phyloP scores from a whole-genome alignment of 352 stramenopile genomes.

The Thraustochytrium striatum region DNA sequence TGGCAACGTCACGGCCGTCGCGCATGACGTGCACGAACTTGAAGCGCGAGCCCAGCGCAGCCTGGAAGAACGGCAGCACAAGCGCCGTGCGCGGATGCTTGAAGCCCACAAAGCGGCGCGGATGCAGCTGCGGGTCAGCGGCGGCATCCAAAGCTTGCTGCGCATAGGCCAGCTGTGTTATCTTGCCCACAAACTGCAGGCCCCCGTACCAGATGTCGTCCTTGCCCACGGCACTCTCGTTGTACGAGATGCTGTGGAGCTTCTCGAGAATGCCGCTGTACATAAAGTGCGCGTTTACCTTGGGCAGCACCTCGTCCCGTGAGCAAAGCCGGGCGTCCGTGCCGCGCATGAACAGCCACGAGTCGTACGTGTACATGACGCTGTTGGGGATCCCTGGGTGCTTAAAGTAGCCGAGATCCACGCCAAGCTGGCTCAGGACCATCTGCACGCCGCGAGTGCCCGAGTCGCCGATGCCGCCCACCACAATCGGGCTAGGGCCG shows the following conservation, averaged over 20 bases:
- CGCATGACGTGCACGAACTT: constrained; percentile 36
- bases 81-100: constrained; percentile 31
- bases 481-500: not conserved
- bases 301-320: not conserved
- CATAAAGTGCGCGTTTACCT: not conserved
- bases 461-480: constrained; percentile 32
- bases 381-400: constrained; percentile 11
- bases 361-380: constrained; percentile 31
- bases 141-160: not conserved
- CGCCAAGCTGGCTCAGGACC: not conserved
- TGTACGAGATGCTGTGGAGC: not conserved
- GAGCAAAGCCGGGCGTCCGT: not conserved
- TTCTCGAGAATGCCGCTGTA: not conserved
- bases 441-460: constrained; percentile 11
- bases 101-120: constrained; percentile 8
- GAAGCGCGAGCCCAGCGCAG: not conserved
- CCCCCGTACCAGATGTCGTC: not conserved
- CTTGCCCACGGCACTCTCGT: not conserved
- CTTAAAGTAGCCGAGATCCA: constrained; percentile 13
- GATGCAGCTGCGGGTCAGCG: not conserved
- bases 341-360: not conserved
- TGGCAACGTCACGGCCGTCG: constrained; percentile 32
- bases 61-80: constrained; percentile 24
- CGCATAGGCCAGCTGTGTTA: not conserved
- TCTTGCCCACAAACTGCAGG: not conserved